phyloP scores from a whole-genome alignment of 495 filamentous ascomycete species.

The Rhypophila decipiens region DNA sequence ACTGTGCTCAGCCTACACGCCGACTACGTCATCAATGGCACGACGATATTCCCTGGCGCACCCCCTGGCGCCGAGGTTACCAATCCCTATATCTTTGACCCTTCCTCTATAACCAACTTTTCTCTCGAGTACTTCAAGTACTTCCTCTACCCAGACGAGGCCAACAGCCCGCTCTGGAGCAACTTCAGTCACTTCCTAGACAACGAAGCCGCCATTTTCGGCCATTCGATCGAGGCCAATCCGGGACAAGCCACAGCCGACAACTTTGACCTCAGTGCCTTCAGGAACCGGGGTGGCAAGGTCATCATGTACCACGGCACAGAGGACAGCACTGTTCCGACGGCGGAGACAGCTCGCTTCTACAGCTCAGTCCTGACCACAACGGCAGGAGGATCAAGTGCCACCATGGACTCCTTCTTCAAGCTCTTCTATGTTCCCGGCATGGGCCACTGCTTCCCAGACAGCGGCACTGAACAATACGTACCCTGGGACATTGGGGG shows the following conservation, averaged over 20 bases:
- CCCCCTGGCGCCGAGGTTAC: constrained; percentile 28
- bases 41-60: constrained; percentile 47
- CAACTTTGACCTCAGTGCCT: constrained; percentile 40
- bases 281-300: constrained; percentile 44
- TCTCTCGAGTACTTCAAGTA: constrained; percentile 31
- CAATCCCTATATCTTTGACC: constrained; percentile 18
- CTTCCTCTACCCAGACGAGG: constrained; percentile 39
- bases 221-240: constrained; percentile 29
- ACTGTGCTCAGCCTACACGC: constrained; percentile 50
- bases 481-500: constrained; percentile 43
- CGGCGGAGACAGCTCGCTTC: constrained; percentile 36
- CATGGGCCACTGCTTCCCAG: constrained; percentile 37
- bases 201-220: constrained; percentile 8
- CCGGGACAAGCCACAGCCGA: constrained; percentile 37
- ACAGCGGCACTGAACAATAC: constrained; percentile 23
- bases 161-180: constrained; percentile 36
- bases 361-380: constrained; percentile 28
- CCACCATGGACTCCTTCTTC: constrained; percentile 23
- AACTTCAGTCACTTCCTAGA: constrained; percentile 31
- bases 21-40: constrained; percentile 43
- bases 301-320: constrained; percentile 52
- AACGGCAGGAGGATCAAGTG: constrained; percentile 17
- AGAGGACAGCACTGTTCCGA: constrained; percentile 44
- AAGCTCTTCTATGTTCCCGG: constrained; percentile 37
- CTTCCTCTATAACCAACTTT: constrained; percentile 21